These are phyloP conservation scores for Cryptosporidium sp. DNA, from an alignment of 169 alveolate species.

Conservation along the genomic window DNA sequence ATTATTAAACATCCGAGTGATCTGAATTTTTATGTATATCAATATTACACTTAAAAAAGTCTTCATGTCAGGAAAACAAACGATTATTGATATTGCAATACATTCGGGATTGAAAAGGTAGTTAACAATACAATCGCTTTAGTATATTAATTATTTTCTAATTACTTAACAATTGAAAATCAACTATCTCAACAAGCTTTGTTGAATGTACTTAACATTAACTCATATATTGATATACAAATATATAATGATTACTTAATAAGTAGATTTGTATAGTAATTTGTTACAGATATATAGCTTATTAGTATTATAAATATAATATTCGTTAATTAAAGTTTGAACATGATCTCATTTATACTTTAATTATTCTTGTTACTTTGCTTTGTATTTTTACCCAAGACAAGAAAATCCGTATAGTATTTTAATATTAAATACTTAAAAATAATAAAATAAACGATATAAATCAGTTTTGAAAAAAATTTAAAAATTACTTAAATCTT, in stretches of 20 bases:
- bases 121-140: conserved; percentile 39
- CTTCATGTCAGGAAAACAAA: conserved; percentile 68
- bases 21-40: conserved; percentile 44
- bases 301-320: not conserved
- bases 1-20: conserved; percentile 52
- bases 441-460: not conserved
- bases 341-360: conserved; percentile 14
- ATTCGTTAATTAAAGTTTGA: conserved; percentile 10
- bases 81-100: conserved; percentile 57
- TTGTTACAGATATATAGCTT: not conserved
- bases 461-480: not conserved
- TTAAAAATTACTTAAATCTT: not conserved
- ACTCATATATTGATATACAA: conserved; percentile 49
- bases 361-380: not conserved
- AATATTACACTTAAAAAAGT: conserved; percentile 42
- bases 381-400: conserved; percentile 9
- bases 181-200: conserved; percentile 62
- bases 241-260: conserved; percentile 8
- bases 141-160: conserved; percentile 26
- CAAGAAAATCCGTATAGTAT: conserved; percentile 5
- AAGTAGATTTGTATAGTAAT: conserved; percentile 1
- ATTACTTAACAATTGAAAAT: conserved; percentile 60
- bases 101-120: conserved; percentile 52
- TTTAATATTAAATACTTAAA: not conserved
- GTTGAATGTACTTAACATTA: conserved; percentile 37